Evolutionary conservation across 225 moss, liverwort and hornwort species (phyloP), one percentile per base, ranked within the genome.

Genomic region (Ulota crispa): DNA sequence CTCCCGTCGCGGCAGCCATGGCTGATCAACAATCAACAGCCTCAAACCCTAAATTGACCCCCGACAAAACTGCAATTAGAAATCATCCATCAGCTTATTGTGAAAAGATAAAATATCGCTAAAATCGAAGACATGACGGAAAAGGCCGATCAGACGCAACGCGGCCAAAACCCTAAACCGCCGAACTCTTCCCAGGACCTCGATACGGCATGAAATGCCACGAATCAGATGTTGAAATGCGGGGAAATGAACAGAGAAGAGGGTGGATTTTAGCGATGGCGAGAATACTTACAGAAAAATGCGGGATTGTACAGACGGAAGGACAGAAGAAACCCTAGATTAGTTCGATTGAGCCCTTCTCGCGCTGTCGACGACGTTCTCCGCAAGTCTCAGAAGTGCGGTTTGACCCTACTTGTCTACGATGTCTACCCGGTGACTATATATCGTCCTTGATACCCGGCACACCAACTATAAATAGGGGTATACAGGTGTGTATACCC

Each of bases 1-100:
- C 86, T 34, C 84, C 82, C 69, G 80, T 69, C 45, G 86, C 80
- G 60, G 84, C 75, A 41, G 88, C 90, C 90, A 88, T 88, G 28
- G 69, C 76, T 82, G 53, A 14, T 47, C 68, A 59, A 27, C 68
- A 59, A 27, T 56, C 28, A 64, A 68, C 47, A 64, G 27, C 26
- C 47, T 68, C 80, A 62, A 83, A 64, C 83, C 83, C 80, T 85
- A 76, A 55, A 18, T 6, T 23, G 41, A 52, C 36, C 11, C 43
- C 37, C n/a, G n/a, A 53, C 15, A 74, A 81, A 32, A 3, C 13
- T 15, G 24, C 47, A 56, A 47, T 74, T 28, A 78, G 57, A 53
- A 56, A 54, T 31, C 68, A 53, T 16, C 71, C 32, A 34, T 76
- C 57, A 37, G n/a, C 8, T 23, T 16, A 23, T 16, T n/a, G 30